phyloP scores from a whole-genome alignment of 352 stramenopile species.

The Phytophthora podocarpi region DNA sequence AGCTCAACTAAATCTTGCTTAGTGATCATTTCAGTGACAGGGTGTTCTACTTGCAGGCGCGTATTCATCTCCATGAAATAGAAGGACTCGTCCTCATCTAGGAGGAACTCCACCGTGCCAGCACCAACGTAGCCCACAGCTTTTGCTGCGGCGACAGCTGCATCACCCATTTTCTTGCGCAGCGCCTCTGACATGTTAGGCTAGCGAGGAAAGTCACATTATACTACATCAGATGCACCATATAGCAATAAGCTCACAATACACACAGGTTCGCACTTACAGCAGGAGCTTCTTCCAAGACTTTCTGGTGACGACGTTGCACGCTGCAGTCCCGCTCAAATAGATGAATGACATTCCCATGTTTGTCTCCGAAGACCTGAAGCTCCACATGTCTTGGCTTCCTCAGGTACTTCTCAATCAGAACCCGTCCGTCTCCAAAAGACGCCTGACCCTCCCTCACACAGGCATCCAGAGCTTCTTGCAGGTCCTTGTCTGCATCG shows the following conservation, averaged over 20 bases:
- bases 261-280: slow-evolving; percentile 45
- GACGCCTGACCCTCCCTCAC: slow-evolving; percentile 85
- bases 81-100: slow-evolving; percentile 91
- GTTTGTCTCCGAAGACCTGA: slow-evolving; percentile 92
- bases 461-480: slow-evolving; percentile 84
- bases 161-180: slow-evolving; percentile 89
- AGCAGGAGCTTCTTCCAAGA: slow-evolving; percentile 93
- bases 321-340: slow-evolving; percentile 92
- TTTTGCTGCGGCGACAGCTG: slow-evolving; percentile 88
- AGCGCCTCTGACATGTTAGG: slow-evolving; percentile 80
- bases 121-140: slow-evolving; percentile 92
- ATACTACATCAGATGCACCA: neutral
- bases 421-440: slow-evolving; percentile 91
- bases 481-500: slow-evolving; percentile 79
- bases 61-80: slow-evolving; percentile 99
- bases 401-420: slow-evolving; percentile 92
- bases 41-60: slow-evolving; percentile 94
- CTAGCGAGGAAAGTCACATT: slow-evolving; percentile 23
- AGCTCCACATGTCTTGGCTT: slow-evolving; percentile 93
- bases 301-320: slow-evolving; percentile 94
- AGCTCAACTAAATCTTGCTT: slow-evolving; percentile 92
- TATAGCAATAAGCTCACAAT: neutral
- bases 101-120: slow-evolving; percentile 94
- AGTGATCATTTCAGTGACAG: slow-evolving; percentile 93
- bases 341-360: slow-evolving; percentile 91